These are phyloP conservation scores for Ophiosphaerella herpotricha DNA, from an alignment of 2,329 filamentous ascomycete species.

Conservation along the genomic window DNA sequence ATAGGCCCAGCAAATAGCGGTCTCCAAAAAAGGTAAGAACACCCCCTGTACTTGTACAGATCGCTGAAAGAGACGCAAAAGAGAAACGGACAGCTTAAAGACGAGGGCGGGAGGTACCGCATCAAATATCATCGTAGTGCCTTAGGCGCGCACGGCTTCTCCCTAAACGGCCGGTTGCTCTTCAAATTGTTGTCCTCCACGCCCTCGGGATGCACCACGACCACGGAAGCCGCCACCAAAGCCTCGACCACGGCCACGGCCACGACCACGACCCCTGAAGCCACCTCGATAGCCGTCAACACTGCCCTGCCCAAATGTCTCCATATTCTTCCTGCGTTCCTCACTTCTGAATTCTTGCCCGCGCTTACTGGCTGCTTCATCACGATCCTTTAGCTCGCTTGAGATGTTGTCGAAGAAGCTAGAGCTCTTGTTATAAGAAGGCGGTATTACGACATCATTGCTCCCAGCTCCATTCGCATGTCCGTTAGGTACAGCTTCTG, in stretches of 20 bases:
- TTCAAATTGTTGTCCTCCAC: conserved; percentile 31
- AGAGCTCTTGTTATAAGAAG: conserved; percentile 78
- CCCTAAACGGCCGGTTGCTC: conserved; percentile 28
- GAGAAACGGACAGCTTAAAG: neutral
- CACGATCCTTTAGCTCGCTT: conserved; percentile 86
- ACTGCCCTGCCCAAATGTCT: conserved; percentile 96
- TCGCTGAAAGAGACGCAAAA: conserved; percentile 18
- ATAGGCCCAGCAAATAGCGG: neutral
- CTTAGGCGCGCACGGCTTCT: neutral
- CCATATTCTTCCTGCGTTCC: conserved; percentile 93
- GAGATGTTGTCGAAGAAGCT: conserved; percentile 99
- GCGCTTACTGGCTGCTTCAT: conserved; percentile 67
- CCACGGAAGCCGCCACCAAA: conserved; percentile 49
- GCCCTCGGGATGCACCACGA: conserved; percentile 46
- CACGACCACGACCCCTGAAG: conserved; percentile 79
- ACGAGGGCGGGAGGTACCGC: too few species aligned
- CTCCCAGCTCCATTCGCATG: conserved; percentile 45
- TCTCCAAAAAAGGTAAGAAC: neutral
- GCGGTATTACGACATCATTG: conserved; percentile 53
- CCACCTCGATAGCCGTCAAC: conserved; percentile 82
- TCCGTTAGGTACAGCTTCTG: conserved; percentile 45
- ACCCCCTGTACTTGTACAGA: conserved; percentile 16
- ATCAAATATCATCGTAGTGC: neutral
- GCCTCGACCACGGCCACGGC: conserved; percentile 64
- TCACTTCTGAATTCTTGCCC: conserved; percentile 89